Percentiles rank a stretch among this genome's conserved stretches.
These are phyloP conservation scores for Patellifolia procumbens DNA, from an alignment of 179 eudicot genomes.

Conservation along the genomic window DNA sequence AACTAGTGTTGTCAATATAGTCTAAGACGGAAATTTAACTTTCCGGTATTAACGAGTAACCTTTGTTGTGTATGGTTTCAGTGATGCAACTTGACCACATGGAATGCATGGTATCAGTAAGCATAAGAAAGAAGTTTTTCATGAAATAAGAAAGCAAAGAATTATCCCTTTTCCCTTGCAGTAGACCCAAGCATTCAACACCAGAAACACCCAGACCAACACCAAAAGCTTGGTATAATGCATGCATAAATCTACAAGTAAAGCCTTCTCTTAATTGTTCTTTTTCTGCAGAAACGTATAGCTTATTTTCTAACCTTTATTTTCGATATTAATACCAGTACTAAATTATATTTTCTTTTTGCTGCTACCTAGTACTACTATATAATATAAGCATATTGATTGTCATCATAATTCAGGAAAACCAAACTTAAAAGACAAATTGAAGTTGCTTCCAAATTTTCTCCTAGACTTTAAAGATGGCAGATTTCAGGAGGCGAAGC, in stretches of 20 bases:
- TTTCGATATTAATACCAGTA: no score
- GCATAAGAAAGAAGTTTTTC: background rate
- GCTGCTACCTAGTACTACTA: no score
- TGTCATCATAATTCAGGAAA: background rate
- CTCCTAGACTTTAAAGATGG: constrained; percentile 9
- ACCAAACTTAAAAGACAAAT: background rate
- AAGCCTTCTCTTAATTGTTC: constrained; percentile 19
- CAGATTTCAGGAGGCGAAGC: constrained; percentile 25
- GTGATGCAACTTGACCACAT: background rate
- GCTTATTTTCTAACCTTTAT: no score
- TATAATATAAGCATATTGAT: constrained; percentile 10
- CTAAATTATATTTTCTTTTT: no score
- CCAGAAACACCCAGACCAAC: background rate
- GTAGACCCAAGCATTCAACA: constrained; percentile 3
- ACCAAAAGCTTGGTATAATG: constrained; percentile 32
- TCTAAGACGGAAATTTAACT: background rate
- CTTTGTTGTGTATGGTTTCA: background rate
- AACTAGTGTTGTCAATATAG: no score
- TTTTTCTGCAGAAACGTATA: no score
- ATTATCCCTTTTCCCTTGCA: constrained; percentile 21
- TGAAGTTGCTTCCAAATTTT: background rate
- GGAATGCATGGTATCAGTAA: background rate
- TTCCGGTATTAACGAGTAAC: background rate
- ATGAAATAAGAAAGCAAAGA: constrained; percentile 28
- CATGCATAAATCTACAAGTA: constrained; percentile 26